phyloP scores from a whole-genome alignment of 2,329 filamentous ascomycete genomes.

The Fusarium sp. region DNA sequence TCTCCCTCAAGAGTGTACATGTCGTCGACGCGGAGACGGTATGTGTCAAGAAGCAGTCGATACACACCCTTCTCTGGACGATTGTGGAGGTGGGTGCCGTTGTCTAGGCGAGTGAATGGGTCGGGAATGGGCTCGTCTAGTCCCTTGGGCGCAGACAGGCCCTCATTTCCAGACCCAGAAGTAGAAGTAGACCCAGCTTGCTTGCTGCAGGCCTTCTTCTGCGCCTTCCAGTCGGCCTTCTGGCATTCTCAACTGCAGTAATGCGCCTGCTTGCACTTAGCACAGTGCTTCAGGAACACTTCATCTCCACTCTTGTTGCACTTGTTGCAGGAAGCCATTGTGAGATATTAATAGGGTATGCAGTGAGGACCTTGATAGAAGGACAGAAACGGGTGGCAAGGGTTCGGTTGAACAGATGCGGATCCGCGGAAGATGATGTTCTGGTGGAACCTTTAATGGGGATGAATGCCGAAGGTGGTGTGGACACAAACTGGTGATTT shows the following conservation, averaged over 20 bases:
- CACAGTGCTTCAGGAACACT: neutral
- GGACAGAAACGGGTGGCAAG: neutral
- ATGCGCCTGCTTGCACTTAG: neutral
- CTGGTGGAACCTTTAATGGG: neutral
- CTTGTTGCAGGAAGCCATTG: neutral
- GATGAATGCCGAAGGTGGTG: neutral
- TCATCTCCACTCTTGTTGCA: neutral
- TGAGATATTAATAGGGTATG: neutral
- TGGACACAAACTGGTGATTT: neutral
- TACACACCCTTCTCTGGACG: conserved; percentile 59
- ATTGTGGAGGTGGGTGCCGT: conserved; percentile 48
- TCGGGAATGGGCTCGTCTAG: neutral
- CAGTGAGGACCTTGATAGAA: neutral
- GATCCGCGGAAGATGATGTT: neutral
- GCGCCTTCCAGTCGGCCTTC: neutral
- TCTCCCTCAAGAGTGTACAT: conserved; percentile 45
- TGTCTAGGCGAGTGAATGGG: neutral
- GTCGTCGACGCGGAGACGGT: conserved; percentile 59
- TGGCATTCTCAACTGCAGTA: neutral
- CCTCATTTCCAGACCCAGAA: neutral
- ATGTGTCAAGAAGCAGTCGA: conserved; percentile 59
- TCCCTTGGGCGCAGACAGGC: neutral
- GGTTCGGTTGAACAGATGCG: neutral
- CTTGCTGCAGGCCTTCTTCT: neutral
- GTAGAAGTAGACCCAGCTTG: neutral